Evolutionary conservation across 192 early-diverging fungal genomes (phyloP), one percentile per base, ranked within the genome.

Genomic region (Chytriomyces sp.): DNA sequence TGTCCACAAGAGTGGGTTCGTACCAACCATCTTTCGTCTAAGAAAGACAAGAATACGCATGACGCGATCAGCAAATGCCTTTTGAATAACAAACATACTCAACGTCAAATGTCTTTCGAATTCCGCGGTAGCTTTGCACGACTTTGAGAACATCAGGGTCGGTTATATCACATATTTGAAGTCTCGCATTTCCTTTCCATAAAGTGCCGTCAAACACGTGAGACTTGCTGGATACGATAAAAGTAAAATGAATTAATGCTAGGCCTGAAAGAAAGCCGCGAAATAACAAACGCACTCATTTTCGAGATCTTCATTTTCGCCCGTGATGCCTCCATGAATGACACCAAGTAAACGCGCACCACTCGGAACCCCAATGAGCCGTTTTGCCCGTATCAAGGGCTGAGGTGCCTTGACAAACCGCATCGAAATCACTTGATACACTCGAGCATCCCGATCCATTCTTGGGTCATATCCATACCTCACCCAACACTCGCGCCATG

Each of bases 381-480:
- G 43, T 57, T 82, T 84, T 2, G 79, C 84, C 45, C 84, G 18
- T 26, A 44, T 57, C 43, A 79, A 61, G 13, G 60, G 8, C 18
- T 45, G 45, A 8, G 74, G 69, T 2, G 61, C 23, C 72, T 83
- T 85, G 20, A 81, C 45, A 26, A 71, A 75, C 50, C 84, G 64
- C 66, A 85, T 71, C 11, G 75, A 71, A 7, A 85, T 26, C 8
- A 83, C 67, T 67, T 85, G 84, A 59, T 69, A 79, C 10, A 82
- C 47, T 18, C 81, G 28, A 20, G 80, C 78, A 18, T 74, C 75
- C 47, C n/a, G 43, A 18, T 85, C 82, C 28, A 20, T 11, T 53
- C 81, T 24, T 48, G 82, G 82, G 61, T 85, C 82, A 66, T 81
- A 85, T 23, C 84, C 84, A 77, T 83, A 85, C 46, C 78, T 49